Percentiles rank a stretch among this genome's conserved stretches.
Evolutionary conservation across 2,329 filamentous ascomycete genomes (phyloP).

Genomic region (Diaporthe citriasiana): DNA sequence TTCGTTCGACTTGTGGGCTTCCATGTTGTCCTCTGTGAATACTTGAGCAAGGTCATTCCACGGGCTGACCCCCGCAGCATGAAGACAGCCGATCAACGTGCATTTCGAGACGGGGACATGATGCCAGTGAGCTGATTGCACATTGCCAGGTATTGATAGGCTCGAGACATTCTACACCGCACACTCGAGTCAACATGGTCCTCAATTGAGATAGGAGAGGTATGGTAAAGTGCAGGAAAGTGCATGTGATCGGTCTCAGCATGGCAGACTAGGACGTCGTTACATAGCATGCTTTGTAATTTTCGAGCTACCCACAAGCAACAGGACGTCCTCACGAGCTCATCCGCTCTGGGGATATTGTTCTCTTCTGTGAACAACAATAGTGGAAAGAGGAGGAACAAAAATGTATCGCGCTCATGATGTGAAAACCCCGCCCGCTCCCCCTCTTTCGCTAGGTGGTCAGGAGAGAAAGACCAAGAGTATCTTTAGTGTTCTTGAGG

Average conservation of each 20-base stretch:
- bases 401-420: neutral
- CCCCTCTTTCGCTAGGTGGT: no score
- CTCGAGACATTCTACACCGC: neutral
- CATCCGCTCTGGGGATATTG: neutral
- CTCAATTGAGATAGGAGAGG: no score
- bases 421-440: neutral
- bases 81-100: slow-evolving; percentile 33
- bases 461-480: neutral
- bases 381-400: neutral
- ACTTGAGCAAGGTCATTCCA: slow-evolving; percentile 21
- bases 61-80: slow-evolving; percentile 8
- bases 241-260: no score
- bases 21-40: slow-evolving; percentile 55
- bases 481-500: no score
- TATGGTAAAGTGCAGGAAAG: no score
- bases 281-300: no score
- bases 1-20: neutral
- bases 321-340: neutral
- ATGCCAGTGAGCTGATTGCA: slow-evolving; percentile 10
- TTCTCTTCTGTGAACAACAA: neutral
- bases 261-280: neutral
- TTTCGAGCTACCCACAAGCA: neutral
- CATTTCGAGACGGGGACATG: slow-evolving; percentile 26
- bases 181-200: neutral
- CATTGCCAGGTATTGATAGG: slow-evolving; percentile 7